Base-by-base conservation (phyloP, 257 asterid species). In the Solanum phureja region DNA sequence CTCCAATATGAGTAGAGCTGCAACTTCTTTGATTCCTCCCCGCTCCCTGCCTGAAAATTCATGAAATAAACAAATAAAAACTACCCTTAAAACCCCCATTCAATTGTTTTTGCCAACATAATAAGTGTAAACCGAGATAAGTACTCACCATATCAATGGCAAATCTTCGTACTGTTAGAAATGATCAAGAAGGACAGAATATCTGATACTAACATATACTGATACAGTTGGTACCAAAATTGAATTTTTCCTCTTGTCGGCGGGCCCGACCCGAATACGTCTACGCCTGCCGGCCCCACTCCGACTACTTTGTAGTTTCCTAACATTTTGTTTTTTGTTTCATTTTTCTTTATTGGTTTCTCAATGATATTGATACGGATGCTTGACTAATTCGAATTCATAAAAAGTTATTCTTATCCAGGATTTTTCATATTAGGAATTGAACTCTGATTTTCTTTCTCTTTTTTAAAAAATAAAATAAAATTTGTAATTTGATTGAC, bases 1-100 rank as follows among this genome's bases (percentile, higher is more conserved):
- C 94, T 91, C 98, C 98, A 94, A 75, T 93, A 91, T 18, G 98
- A 94, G 84, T 91, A 95, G 66, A 95, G 98, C 90, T 94, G 93
- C 93, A 94, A 85, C 91, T 92, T 94, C 93, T 75, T 91, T 33
- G 94, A 86, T 69, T 88, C 90, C 74, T 83, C 92, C 27, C 34
- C 91, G 23, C 87, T 87, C 29, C 69, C 90, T 77, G 64, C 24
- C 85, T 81, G 68, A 16, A 3, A 27, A 81, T 81, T 46, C 40
- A 81, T 46, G 9, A 81, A 46, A 46, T 9, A 46, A 81, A 14
- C 21, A 46, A 81, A n/a, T 46, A 46, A 24, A 76, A 13, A 76
- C 27, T 76, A 42, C 87, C 66, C 9, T 35, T 56, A 24, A 82
- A 23, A 71, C 29, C 7, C 64, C 38, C 24, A 77, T 40, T 40